These are phyloP conservation scores for Yarrowia sp. DNA, from an alignment of 805 yeast genomes.

Conservation along the genomic window DNA sequence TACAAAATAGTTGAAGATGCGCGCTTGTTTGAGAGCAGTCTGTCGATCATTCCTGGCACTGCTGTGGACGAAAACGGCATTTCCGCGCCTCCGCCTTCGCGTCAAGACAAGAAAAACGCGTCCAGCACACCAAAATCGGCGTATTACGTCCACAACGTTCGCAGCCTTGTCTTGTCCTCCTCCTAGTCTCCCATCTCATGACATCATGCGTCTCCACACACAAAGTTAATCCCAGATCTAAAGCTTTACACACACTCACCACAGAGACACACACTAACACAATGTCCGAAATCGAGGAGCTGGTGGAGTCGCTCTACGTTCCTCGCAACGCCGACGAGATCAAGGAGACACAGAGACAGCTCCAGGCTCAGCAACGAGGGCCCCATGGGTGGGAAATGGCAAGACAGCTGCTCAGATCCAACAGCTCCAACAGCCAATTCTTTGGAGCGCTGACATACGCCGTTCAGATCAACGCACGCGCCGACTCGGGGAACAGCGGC, in stretches of 20 bases:
- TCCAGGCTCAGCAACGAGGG: conserved; percentile 61
- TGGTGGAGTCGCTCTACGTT: conserved; percentile 25
- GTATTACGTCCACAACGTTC: too few relatives aligned
- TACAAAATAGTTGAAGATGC: too few relatives aligned
- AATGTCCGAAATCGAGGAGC: conserved; percentile 9
- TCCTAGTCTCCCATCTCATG: not conserved
- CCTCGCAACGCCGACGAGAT: conserved; percentile 16
- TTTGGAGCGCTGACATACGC: conserved; percentile 81
- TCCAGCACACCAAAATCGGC: too few relatives aligned
- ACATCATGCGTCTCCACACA: not conserved
- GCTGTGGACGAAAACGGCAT: too few relatives aligned
- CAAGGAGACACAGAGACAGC: conserved; percentile 47
- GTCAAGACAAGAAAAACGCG: too few relatives aligned
- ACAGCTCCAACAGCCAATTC: conserved; percentile 47
- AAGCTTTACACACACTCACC: not conserved
- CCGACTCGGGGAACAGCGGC: conserved; percentile 6
- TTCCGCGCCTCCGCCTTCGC: too few relatives aligned
- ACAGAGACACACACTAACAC: not conserved
- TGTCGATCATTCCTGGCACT: too few relatives aligned
- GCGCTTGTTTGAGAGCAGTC: too few relatives aligned
- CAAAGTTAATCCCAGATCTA: conserved; percentile 1
- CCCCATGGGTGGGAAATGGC: conserved; percentile 59
- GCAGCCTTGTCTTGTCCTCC: not conserved
- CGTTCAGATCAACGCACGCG: conserved; percentile 48
- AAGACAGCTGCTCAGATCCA: conserved; percentile 45